Evolutionary conservation across 768 basidiomycete species (phyloP).

Genomic region (Cyathus striatus): DNA sequence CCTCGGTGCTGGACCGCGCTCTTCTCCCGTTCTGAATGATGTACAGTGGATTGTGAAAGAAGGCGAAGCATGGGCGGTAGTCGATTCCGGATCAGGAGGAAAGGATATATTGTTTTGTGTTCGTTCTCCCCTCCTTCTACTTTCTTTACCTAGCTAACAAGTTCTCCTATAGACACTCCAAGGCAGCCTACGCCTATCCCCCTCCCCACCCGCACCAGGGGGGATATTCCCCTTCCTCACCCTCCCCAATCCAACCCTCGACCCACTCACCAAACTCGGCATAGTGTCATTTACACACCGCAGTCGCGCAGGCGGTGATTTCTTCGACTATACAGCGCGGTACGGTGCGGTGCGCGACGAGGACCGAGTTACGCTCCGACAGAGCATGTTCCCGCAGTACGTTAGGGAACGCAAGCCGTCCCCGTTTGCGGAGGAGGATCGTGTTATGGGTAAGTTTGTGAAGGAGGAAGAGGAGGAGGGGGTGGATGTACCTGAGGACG

Average conservation of each 20-base stretch:
- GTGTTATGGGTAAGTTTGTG: background rate
- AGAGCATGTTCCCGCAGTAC: slow-evolving; percentile 61
- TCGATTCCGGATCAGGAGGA: slow-evolving; percentile 60
- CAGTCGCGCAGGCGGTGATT: slow-evolving; percentile 54
- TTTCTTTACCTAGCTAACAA: background rate
- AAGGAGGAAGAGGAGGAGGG: background rate
- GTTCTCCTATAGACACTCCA: slow-evolving; percentile 46
- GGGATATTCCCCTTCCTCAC: slow-evolving; percentile 79
- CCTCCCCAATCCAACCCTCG: slow-evolving; percentile 20
- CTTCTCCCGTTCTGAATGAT: slow-evolving; percentile 43
- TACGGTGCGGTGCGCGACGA: slow-evolving; percentile 88
- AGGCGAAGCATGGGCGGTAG: slow-evolving; percentile 71
- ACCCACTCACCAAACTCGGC: slow-evolving; percentile 46
- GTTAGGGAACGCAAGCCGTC: slow-evolving; percentile 14
- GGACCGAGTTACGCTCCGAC: slow-evolving; percentile 70
- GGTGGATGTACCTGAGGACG: background rate
- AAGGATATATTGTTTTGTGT: slow-evolving; percentile 67
- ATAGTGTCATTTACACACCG: slow-evolving; percentile 69
- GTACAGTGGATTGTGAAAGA: slow-evolving; percentile 57
- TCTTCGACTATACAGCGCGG: slow-evolving; percentile 90
- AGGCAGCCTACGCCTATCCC: slow-evolving; percentile 67
- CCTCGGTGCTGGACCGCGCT: slow-evolving; percentile 49
- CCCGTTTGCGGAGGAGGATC: slow-evolving; percentile 17
- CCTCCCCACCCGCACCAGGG: slow-evolving; percentile 50
- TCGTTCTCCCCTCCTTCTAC: slow-evolving; percentile 8